Evolutionary conservation across 2,329 filamentous ascomycete species (phyloP).

Genomic region (Fusarium nurragi): DNA sequence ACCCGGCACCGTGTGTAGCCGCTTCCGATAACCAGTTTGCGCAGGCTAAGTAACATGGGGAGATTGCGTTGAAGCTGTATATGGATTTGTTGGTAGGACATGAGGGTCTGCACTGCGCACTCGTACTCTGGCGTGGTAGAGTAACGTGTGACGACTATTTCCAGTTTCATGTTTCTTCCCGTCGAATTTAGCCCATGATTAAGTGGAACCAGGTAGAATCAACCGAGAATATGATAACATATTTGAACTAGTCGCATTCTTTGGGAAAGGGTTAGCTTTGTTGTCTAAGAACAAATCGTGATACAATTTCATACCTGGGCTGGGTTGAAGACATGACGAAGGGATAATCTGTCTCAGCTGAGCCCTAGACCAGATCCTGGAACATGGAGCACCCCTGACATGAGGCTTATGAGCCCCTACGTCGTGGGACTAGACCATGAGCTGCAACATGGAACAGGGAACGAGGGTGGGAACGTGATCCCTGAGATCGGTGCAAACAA

Average conservation of each 20-base stretch:
- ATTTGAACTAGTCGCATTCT: neutral
- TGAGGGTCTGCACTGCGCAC: slow-evolving; percentile 12
- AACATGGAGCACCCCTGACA: slow-evolving; percentile 20
- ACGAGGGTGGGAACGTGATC: slow-evolving; percentile 15
- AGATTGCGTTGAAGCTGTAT: neutral
- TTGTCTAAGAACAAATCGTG: slow-evolving; percentile 1
- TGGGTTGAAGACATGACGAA: slow-evolving; percentile 17
- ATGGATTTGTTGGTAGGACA: neutral
- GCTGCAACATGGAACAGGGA: slow-evolving; percentile 31
- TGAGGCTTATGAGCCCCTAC: slow-evolving; percentile 21
- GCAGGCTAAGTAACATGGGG: slow-evolving; percentile 1
- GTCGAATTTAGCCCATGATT: neutral
- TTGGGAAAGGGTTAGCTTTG: neutral
- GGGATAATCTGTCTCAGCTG: slow-evolving; percentile 24
- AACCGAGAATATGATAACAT: neutral
- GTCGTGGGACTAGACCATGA: slow-evolving; percentile 27
- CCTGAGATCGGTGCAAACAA: slow-evolving; percentile 29
- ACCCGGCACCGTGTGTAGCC: slow-evolving; percentile 17
- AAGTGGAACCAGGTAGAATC: neutral
- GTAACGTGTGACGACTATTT: slow-evolving; percentile 23
- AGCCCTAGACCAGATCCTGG: slow-evolving; percentile 16
- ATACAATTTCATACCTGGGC: slow-evolving; percentile 2
- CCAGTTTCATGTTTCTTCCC: slow-evolving; percentile 11
- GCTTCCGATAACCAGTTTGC: slow-evolving; percentile 4
- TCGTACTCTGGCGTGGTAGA: neutral